Evolutionary conservation across 257 asterid genomes (phyloP).

Genomic region (Solanum stenotomum): DNA sequence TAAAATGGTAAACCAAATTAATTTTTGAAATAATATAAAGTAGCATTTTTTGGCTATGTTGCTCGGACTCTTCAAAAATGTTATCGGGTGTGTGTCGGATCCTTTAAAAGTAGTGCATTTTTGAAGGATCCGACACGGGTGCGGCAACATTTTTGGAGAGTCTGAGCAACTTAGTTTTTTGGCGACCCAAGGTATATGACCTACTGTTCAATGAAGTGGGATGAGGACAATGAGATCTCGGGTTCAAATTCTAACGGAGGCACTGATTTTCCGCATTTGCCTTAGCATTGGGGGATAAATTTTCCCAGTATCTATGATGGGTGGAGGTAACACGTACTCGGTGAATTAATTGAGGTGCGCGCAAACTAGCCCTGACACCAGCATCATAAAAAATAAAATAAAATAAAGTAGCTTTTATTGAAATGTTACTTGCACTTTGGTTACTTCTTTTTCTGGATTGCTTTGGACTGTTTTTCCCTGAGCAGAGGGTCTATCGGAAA

Average conservation of each 20-base stretch:
- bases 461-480: background rate
- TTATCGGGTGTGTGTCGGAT: too few species aligned
- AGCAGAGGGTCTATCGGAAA: background rate
- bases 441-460: background rate
- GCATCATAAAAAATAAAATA: background rate
- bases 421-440: background rate
- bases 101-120: too few species aligned
- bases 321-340: background rate
- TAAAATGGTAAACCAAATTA: background rate
- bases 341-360: background rate
- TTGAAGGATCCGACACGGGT: too few species aligned
- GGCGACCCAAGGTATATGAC: background rate
- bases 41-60: background rate
- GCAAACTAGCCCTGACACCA: background rate
- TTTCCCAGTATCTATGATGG: background rate
- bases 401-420: background rate
- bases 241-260: background rate
- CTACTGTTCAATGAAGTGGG: background rate
- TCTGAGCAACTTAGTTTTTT: too few species aligned
- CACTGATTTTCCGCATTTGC: background rate
- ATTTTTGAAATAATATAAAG: background rate
- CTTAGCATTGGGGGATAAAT: background rate
- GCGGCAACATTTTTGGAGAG: too few species aligned
- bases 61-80: too few species aligned
- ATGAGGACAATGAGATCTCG: background rate